Evolutionary conservation across 257 asterid genomes (phyloP).

Genomic region (Gentiana straminea): DNA sequence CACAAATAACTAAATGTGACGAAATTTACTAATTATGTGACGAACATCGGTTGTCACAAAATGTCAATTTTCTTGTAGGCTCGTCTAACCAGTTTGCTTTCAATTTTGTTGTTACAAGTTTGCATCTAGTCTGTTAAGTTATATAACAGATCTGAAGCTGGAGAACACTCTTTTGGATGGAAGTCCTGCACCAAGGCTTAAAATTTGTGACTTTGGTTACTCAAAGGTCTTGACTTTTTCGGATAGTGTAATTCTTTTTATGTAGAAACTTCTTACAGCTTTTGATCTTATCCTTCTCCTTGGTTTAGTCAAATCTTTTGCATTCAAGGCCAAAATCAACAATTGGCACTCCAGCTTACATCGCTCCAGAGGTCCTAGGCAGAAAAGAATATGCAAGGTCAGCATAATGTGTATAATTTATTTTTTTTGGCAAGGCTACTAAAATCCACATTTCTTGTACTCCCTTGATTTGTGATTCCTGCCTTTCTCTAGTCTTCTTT

Average conservation of each 20-base stretch:
- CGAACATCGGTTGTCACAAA: too few species aligned
- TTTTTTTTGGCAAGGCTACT: too few species aligned
- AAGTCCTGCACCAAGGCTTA: constrained; percentile 75
- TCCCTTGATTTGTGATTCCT: too few species aligned
- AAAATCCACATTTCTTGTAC: too few species aligned
- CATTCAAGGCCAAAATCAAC: constrained; percentile 87
- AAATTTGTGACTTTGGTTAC: constrained; percentile 84
- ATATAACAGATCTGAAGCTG: constrained; percentile 51
- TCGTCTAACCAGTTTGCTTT: too few species aligned
- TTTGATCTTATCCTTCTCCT: constrained; percentile 2
- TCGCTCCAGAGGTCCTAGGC: constrained; percentile 75
- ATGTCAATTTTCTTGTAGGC: too few species aligned
- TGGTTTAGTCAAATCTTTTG: constrained; percentile 57
- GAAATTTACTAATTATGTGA: too few species aligned
- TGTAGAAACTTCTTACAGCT: not conserved
- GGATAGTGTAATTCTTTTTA: not conserved
- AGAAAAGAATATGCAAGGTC: constrained; percentile 83
- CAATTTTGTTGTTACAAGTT: too few species aligned
- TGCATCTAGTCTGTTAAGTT: too few species aligned
- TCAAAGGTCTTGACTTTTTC: constrained; percentile 39
- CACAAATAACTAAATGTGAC: too few species aligned
- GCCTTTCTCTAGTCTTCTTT: too few species aligned
- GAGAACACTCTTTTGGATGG: constrained; percentile 83
- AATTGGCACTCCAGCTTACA: constrained; percentile 86
- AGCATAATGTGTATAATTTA: constrained; percentile 36